phyloP scores from a whole-genome alignment of 2,329 filamentous ascomycete genomes.

The Cercospora nicotianae region DNA sequence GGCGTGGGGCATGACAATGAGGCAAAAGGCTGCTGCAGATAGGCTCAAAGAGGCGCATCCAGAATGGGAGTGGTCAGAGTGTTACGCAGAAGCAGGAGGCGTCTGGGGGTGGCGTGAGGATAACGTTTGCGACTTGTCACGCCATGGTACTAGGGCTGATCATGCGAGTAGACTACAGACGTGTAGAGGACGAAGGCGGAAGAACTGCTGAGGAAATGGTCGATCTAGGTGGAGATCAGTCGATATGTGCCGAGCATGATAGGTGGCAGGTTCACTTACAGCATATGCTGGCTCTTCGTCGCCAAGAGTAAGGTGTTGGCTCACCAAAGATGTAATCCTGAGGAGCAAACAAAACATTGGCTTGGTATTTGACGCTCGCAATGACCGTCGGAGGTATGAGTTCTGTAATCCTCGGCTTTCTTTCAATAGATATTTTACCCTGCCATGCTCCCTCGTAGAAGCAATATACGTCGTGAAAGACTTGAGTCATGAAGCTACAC shows the following conservation, averaged over 20 bases:
- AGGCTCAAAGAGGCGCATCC: background rate
- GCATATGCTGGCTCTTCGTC: background rate
- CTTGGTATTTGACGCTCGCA: background rate
- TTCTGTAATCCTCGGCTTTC: background rate
- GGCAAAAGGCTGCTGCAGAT: background rate
- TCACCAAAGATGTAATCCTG: background rate
- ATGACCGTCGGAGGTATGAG: background rate
- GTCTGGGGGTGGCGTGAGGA: background rate
- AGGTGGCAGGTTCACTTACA: background rate
- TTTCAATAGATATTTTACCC: background rate
- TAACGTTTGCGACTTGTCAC: background rate
- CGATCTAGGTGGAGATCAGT: background rate
- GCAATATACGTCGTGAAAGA: background rate
- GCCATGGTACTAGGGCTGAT: background rate
- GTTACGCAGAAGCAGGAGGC: background rate
- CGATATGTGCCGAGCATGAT: background rate
- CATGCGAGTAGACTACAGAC: background rate
- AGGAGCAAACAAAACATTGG: background rate
- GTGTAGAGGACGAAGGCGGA: background rate
- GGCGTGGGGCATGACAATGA: background rate
- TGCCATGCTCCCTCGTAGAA: background rate
- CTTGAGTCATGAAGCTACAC: background rate
- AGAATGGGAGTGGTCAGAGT: background rate
- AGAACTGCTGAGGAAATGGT: background rate
- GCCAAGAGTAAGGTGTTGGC: background rate